phyloP scores from a whole-genome alignment of 2,329 filamentous ascomycete species.

The Ophiostoma piceae region DNA sequence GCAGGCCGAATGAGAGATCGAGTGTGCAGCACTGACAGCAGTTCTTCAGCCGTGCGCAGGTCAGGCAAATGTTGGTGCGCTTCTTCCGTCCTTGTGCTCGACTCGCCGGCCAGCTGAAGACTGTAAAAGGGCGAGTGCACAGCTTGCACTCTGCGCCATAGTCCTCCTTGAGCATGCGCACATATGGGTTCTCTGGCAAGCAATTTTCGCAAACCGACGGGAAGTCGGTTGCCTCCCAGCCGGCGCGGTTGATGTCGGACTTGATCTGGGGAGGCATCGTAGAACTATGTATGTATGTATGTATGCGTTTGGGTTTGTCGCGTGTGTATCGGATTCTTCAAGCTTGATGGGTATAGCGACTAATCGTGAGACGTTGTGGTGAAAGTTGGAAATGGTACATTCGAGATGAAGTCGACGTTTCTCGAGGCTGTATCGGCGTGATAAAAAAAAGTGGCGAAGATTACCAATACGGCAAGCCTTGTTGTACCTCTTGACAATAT shows the following conservation, averaged over 20 bases:
- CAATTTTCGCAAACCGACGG: constrained; percentile 88
- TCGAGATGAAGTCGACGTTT: not conserved
- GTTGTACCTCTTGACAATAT: not conserved
- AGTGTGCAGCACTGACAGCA: constrained; percentile 99
- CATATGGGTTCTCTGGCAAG: constrained; percentile 91
- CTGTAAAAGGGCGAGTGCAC: constrained; percentile 90
- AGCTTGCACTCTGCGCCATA: constrained; percentile 81
- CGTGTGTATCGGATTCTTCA: not conserved
- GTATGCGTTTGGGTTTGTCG: not conserved
- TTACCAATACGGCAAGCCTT: not conserved
- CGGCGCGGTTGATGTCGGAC: constrained; percentile 88
- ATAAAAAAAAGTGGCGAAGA: constrained; percentile 17
- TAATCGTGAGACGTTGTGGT: not conserved
- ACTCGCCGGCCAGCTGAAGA: constrained; percentile 92
- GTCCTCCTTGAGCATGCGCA: constrained; percentile 98
- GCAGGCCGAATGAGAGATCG: constrained; percentile 89
- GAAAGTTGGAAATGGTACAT: not conserved
- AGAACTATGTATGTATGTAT: not conserved
- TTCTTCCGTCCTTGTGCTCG: constrained; percentile 83
- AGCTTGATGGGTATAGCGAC: not conserved
- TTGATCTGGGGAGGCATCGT: constrained; percentile 78
- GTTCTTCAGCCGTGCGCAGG: constrained; percentile 94
- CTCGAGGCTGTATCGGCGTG: not conserved
- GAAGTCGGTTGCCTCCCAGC: constrained; percentile 92
- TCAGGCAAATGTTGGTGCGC: constrained; percentile 91